Conservation (phyloP, 2,329 filamentous ascomycete genomes). For the Sporothrix euskadiensis region DNA sequence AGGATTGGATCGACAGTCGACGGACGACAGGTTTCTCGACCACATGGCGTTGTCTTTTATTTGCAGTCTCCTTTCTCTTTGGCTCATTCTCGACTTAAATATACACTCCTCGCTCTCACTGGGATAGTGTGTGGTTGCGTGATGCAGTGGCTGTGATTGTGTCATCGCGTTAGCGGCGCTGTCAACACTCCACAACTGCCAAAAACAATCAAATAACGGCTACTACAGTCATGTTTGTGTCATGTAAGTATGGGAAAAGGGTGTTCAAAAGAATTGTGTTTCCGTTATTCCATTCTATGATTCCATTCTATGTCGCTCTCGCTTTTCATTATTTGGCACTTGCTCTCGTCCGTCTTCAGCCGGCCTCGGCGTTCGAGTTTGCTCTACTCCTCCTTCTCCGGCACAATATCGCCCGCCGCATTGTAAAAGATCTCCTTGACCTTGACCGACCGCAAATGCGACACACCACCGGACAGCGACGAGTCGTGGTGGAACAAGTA, state of each 20-base stretch:
- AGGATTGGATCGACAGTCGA: neutral
- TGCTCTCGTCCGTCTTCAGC: neutral
- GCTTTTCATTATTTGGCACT: neutral
- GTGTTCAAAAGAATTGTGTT: neutral
- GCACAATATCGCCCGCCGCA: constrained; percentile 60
- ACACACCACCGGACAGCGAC: constrained; percentile 65
- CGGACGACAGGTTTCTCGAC: neutral
- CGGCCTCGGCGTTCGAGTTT: neutral
- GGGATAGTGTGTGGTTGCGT: constrained; percentile 15
- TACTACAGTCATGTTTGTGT: neutral
- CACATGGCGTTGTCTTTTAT: neutral
- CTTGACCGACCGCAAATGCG: constrained; percentile 73
- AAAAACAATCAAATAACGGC: neutral
- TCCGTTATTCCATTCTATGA: neutral
- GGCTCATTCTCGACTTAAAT: neutral
- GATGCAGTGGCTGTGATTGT: constrained; percentile 19
- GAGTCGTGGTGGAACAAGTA: constrained; percentile 78
- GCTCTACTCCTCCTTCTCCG: constrained; percentile 34
- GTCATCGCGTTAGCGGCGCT: constrained; percentile 8
- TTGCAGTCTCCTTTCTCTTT: no score
- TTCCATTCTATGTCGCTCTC: neutral
- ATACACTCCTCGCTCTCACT: neutral
- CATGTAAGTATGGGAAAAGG: neutral
- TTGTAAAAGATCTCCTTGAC: constrained; percentile 74
- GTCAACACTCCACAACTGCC: neutral